These are phyloP conservation scores for Tylopilus sp. DNA, from an alignment of 1,284 basidiomycete species.

Conservation along the genomic window DNA sequence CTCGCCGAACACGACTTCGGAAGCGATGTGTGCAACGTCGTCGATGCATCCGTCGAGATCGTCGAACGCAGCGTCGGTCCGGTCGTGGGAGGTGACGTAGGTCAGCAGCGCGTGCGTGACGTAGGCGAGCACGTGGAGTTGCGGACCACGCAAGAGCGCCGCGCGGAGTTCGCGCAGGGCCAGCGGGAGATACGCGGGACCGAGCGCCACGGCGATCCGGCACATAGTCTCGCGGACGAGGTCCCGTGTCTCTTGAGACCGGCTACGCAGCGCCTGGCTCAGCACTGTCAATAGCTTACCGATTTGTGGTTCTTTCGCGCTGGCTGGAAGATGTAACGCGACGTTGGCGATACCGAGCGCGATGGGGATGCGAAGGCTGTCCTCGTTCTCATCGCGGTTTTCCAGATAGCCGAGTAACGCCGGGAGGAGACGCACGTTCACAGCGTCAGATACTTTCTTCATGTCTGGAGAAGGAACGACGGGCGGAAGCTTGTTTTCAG, in stretches of 20 bases:
- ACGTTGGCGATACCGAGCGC: slow-evolving; percentile 86
- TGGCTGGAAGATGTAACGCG: slow-evolving; percentile 74
- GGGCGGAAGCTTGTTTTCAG: slow-evolving; percentile 12
- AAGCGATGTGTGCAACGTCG: slow-evolving; percentile 75
- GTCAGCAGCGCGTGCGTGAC: slow-evolving; percentile 80
- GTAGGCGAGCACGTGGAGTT: slow-evolving; percentile 89
- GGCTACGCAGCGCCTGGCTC: slow-evolving; percentile 84
- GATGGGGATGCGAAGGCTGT: slow-evolving; percentile 82
- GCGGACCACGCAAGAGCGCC: slow-evolving; percentile 86
- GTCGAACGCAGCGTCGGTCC: slow-evolving; percentile 45
- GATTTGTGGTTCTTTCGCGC: slow-evolving; percentile 68
- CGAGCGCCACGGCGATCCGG: slow-evolving; percentile 75
- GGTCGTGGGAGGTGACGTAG: slow-evolving; percentile 66
- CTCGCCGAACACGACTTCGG: slow-evolving; percentile 93
- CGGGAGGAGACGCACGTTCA: slow-evolving; percentile 73
- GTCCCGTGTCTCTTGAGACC: slow-evolving; percentile 91
- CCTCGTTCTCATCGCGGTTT: slow-evolving; percentile 80
- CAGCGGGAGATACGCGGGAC: slow-evolving; percentile 68
- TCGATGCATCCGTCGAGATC: slow-evolving; percentile 75
- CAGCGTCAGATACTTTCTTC: slow-evolving; percentile 67
- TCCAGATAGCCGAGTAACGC: slow-evolving; percentile 74
- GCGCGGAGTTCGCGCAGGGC: slow-evolving; percentile 78
- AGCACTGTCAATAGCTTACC: slow-evolving; percentile 78
- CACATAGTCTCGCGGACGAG: slow-evolving; percentile 80
- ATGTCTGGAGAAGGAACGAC: slow-evolving; percentile 26